These are phyloP conservation scores for Hirsutella thompsonii DNA, from an alignment of 2,329 filamentous ascomycete genomes.

Conservation along the genomic window DNA sequence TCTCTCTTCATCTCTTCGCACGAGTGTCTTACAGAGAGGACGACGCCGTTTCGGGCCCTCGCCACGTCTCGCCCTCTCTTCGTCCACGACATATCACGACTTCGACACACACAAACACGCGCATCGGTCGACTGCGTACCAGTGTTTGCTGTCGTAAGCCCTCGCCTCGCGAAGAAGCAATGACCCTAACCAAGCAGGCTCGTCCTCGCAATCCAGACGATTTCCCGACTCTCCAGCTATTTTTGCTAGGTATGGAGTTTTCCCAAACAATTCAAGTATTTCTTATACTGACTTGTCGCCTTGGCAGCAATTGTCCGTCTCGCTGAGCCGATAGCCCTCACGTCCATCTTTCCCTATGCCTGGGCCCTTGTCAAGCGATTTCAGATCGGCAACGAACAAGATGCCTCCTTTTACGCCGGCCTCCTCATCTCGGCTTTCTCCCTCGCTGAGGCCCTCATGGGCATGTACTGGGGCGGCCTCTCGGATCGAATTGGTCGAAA, in stretches of 20 bases:
- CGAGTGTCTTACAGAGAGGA: neutral
- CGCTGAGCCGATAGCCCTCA: slow-evolving; percentile 84
- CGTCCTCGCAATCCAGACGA: slow-evolving; percentile 50
- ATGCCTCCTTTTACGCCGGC: slow-evolving; percentile 82
- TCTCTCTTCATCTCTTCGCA: neutral
- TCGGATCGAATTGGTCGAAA: slow-evolving; percentile 78
- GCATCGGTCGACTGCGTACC: slow-evolving; percentile 13
- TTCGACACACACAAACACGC: slow-evolving; percentile 9
- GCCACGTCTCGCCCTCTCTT: neutral
- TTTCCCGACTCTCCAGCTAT: slow-evolving; percentile 74
- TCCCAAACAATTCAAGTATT: neutral
- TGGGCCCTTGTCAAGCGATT: slow-evolving; percentile 73
- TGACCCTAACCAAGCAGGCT: slow-evolving; percentile 38
- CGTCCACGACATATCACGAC: neutral
- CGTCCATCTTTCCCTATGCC: slow-evolving; percentile 86
- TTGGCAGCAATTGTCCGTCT: slow-evolving; percentile 73
- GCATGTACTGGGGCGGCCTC: slow-evolving; percentile 77
- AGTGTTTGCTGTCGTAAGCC: slow-evolving; percentile 32
- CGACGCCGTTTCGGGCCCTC: neutral
- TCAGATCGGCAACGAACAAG: slow-evolving; percentile 53
- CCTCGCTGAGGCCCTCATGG: slow-evolving; percentile 68
- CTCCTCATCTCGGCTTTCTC: slow-evolving; percentile 79
- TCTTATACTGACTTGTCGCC: slow-evolving; percentile 7
- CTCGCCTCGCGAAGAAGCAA: slow-evolving; percentile 27
- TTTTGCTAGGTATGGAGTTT: slow-evolving; percentile 58